A percentile compares a stretch with the other conserved stretches of the same genome.
Conservation (phyloP, 805 yeast genomes). For the Candida qinlingensis region DNA sequence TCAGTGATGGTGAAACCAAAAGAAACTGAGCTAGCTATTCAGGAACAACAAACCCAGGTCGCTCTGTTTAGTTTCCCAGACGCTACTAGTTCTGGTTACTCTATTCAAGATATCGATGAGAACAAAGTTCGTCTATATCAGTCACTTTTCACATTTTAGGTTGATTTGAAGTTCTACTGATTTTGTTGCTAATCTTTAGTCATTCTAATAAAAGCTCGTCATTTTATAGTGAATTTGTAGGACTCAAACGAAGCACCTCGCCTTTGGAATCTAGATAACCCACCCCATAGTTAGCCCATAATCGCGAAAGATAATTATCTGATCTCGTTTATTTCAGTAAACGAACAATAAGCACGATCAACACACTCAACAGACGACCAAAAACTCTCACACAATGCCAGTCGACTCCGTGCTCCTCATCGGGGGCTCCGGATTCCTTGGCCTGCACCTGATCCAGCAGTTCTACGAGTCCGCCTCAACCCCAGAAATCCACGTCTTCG, state of each 20-base stretch:
- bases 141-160: slow-evolving; percentile 8
- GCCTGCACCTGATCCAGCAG: slow-evolving; percentile 85
- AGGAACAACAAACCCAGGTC: not conserved
- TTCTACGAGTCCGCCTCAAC: slow-evolving; percentile 60
- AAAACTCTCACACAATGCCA: slow-evolving; percentile 6
- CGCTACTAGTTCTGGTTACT: slow-evolving; percentile 11
- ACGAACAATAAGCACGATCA: not conserved
- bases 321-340: not conserved
- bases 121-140: slow-evolving; percentile 11
- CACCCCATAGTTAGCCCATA: too few relatives aligned
- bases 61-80: slow-evolving; percentile 19
- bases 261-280: too few relatives aligned
- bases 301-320: not conserved
- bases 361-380: not conserved
- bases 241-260: too few relatives aligned
- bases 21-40: not conserved
- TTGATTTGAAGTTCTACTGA: not conserved
- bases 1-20: not conserved
- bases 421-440: slow-evolving; percentile 97
- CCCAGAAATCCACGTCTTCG: slow-evolving; percentile 81
- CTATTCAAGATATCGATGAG: slow-evolving; percentile 17
- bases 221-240: not conserved
- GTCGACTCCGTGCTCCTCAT: slow-evolving; percentile 57
- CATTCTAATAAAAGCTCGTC: too few relatives aligned
- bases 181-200: too few relatives aligned